Base-by-base conservation (phyloP, 352 stramenopile genomes). In the Globisporangium spinosum region DNA sequence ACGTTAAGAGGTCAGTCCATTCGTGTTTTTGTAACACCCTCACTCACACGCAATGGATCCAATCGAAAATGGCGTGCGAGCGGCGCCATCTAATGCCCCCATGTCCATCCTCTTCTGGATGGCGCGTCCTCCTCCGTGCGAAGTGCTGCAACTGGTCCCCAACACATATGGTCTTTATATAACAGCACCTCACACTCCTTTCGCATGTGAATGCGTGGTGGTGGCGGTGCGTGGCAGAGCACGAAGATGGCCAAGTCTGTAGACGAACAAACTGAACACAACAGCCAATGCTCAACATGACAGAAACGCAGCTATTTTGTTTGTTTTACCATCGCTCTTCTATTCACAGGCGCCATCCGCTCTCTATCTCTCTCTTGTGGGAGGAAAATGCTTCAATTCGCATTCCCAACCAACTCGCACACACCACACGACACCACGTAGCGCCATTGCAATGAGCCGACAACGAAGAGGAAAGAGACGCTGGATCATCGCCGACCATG, bases 281-380 rank as follows among this genome's bases (percentile, higher is more conserved):
- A 1, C 5, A 59, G 13, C 20, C 53, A 58, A 38, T 34, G 51
- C 23, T 25, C 54, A 25, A 29, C 20, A 35, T 45, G 55, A 62
- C 56, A 62, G 56, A 62, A 47, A 62, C 56, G 49, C 56, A 62
- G 56, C 56, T 61, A 60, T 20, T 47, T 47, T 47, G 56, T 60
- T 60, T 23, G 25, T 49, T 32, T 45, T 60, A 38, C 55, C 25
- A 40, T 60, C 17, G 32, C 25, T 45, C 56, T 62, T 49, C 56
- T 62, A 62, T 62, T 49, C 56, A 23, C 32, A 62, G 20, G 32
- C 32, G 56, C 32, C 56, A 32, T 22, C 20, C 20, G 6, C 34
- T 35, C 10, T 38, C 32, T 61, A 20, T 25, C n/a, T 45, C 55
- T 38, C 55, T 27, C n/a, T 7, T 57, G 53, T 38, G 25, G 15